These are phyloP conservation scores for Sphaerobolus stellatus DNA, from an alignment of 1,284 basidiomycete genomes.

Conservation along the genomic window DNA sequence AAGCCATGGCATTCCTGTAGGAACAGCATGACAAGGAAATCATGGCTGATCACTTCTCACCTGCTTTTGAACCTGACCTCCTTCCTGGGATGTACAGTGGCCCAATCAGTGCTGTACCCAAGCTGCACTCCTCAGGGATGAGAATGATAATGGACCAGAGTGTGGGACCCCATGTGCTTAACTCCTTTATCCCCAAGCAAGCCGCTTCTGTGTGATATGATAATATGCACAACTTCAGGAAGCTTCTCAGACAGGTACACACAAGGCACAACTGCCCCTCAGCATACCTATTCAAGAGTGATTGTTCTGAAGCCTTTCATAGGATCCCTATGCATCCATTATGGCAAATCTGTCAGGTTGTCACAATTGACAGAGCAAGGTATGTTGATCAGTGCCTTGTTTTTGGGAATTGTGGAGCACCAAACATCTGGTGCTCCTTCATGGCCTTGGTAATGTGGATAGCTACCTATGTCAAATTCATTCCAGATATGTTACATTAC, in stretches of 20 bases:
- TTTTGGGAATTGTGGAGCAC: not conserved
- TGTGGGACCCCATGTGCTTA: constrained; percentile 11
- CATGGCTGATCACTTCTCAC: constrained; percentile 13
- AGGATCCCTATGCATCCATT: not conserved
- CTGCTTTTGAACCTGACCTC: constrained; percentile 12
- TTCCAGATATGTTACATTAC: constrained; percentile 4
- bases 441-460: no score
- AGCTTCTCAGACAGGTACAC: not conserved
- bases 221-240: constrained; percentile 14
- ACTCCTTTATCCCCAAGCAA: constrained; percentile 12
- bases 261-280: not conserved
- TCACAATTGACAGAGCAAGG: not conserved
- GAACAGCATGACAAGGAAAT: constrained; percentile 15
- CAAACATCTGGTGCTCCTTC: constrained; percentile 2
- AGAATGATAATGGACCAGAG: constrained; percentile 18
- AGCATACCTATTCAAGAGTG: constrained; percentile 37
- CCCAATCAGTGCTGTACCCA: no score
- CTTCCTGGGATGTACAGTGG: constrained; percentile 18
- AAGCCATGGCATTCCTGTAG: constrained; percentile 4
- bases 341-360: constrained; percentile 7
- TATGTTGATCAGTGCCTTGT: constrained; percentile 2
- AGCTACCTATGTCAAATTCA: not conserved
- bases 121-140: constrained; percentile 17
- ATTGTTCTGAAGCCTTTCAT: constrained; percentile 39
- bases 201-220: constrained; percentile 9